Base-by-base conservation (phyloP, 768 basidiomycete species). In the Hemileccinum impolitum region DNA sequence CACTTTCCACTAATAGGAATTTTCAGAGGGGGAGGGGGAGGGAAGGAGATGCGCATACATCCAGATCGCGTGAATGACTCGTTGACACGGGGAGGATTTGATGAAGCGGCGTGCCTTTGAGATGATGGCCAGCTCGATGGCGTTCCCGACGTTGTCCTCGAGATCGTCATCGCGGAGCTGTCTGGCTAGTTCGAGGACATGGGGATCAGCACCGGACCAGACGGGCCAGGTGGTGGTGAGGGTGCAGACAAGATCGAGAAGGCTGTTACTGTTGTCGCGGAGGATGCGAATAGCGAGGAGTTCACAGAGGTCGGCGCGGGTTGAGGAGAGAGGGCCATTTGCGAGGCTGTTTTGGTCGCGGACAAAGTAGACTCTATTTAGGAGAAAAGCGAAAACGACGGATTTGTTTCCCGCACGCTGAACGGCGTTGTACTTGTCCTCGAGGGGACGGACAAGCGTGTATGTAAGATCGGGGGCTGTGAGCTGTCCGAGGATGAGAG, bases 71-170 rank as follows among this genome's bases (percentile, higher is more conserved):
- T 87, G 80, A 50, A 95, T 94, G 42, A 97, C 89, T 59, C 85
- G 93, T 63, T 96, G 94, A 59, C 87, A 93, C 2, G 91, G 80
- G 0, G 88, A 81, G 56, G 84, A 86, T 62, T 93, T 91, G 61
- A 95, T 93, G 69, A 97, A 96, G 17, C 82, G 73, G 60, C 91
- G 94, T 5, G 92, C 84, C 60, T 84, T 86, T 51, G 88, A 81
- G 18, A 95, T 75, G 55, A 96, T 94, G 4, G 94, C 94, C 75
- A 92, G 76, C 66, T 97, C 94, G 43, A 96, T 87, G 1, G 92
- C 94, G 60, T 94, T 96, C 6, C 94, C 94, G 2, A 93, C 84
- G 47, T 84, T 68, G 45, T 91, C 83, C 58, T 90, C 85, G 28
- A 86, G 64, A 57, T 88, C 85, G 46, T 84, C 82, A 51, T 86